Conservation (phyloP, 139 green algal genomes). For the Yamagishiella unicocca region DNA sequence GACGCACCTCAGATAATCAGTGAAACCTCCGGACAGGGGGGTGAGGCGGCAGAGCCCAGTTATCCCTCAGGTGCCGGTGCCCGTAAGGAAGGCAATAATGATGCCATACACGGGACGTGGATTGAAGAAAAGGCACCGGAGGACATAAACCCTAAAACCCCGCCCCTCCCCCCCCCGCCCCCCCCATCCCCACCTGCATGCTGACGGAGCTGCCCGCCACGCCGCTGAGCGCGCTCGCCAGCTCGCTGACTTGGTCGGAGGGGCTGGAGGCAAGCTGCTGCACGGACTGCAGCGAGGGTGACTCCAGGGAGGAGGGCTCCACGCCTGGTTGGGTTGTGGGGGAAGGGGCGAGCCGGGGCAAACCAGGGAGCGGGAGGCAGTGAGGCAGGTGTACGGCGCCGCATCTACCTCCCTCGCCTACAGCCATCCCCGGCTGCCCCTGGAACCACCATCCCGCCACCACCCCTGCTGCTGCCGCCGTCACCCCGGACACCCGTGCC, state of each 20-base stretch:
- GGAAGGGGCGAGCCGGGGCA: neutral
- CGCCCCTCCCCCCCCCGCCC: neutral
- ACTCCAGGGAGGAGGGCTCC: constrained; percentile 61
- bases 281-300: constrained; percentile 52
- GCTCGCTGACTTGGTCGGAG: constrained; percentile 71
- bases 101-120: no score
- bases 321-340: constrained; percentile 38
- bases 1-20: no score
- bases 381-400: neutral
- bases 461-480: neutral
- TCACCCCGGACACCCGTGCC: neutral
- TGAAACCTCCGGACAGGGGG: neutral
- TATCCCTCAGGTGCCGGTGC: neutral
- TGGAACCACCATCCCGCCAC: neutral
- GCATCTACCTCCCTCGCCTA: neutral
- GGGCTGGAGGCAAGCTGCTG: constrained; percentile 64
- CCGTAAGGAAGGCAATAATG: no score
- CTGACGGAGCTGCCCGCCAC: constrained; percentile 27
- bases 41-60: neutral
- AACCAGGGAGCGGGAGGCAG: neutral
- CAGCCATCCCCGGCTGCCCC: neutral
- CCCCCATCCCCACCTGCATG: neutral
- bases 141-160: no score
- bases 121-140: no score
- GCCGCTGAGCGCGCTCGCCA: constrained; percentile 59